A percentile compares a stretch with the other conserved stretches of the same genome.
phyloP scores from a whole-genome alignment of 1,284 basidiomycete species.

The Ceratorhiza oryzae-sativae region DNA sequence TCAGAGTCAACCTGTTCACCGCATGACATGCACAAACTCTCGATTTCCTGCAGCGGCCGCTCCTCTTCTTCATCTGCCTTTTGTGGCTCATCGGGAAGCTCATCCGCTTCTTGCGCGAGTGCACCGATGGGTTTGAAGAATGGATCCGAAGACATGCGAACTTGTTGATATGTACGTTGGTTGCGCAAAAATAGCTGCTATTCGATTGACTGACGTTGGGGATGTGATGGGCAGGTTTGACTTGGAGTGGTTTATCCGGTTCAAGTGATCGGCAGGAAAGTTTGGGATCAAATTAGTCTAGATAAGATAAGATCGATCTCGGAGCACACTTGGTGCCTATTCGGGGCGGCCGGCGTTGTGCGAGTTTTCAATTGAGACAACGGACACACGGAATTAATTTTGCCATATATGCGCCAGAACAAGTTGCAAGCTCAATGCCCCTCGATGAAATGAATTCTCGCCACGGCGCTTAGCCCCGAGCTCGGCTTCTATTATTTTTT shows the following conservation, averaged over 20 bases:
- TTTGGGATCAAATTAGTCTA: not conserved
- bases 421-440: too few species aligned
- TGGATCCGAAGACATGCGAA: constrained; percentile 37
- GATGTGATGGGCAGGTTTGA: not conserved
- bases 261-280: constrained; percentile 4
- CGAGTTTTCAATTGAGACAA: too few species aligned
- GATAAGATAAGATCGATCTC: constrained; percentile 10
- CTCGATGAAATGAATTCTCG: not conserved
- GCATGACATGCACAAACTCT: constrained; percentile 95
- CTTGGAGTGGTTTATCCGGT: not conserved
- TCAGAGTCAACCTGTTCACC: constrained; percentile 73
- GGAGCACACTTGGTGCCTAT: not conserved
- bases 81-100: constrained; percentile 38
- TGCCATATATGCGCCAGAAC: too few species aligned
- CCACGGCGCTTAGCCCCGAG: not conserved
- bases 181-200: not conserved
- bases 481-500: not conserved
- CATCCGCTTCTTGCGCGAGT: constrained; percentile 40
- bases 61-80: constrained; percentile 57
- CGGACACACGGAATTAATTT: too few species aligned
- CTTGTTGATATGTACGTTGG: not conserved
- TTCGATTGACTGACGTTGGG: constrained; percentile 1
- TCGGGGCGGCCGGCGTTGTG: not conserved
- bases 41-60: constrained; percentile 76
- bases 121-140: constrained; percentile 43